A percentile compares a stretch with the other conserved stretches of the same genome.
Evolutionary conservation across 441 rosid species (phyloP).

Genomic region (Syzygium syzygioides): DNA sequence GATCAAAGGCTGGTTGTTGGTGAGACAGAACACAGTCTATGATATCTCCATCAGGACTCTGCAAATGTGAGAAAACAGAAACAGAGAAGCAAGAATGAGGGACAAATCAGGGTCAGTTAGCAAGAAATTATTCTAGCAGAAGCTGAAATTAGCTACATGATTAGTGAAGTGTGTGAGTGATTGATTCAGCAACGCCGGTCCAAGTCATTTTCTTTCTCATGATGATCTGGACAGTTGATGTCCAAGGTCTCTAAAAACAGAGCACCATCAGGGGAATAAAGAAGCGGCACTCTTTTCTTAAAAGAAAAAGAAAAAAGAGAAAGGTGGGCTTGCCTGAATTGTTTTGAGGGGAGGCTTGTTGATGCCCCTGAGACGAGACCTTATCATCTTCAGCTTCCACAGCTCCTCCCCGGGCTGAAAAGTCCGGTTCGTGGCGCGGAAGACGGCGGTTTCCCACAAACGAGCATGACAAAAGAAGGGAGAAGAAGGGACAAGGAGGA

Average conservation of each 20-base stretch:
- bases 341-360: constrained; percentile 89
- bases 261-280: constrained; percentile 1
- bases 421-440: constrained; percentile 38
- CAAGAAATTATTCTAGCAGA: neutral
- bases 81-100: neutral
- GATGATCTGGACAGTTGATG: neutral
- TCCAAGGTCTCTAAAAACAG: neutral
- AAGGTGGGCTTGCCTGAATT: constrained; percentile 48
- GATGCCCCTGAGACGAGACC: constrained; percentile 56
- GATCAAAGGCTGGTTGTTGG: constrained; percentile 89
- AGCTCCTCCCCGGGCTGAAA: constrained; percentile 66
- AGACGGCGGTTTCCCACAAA: constrained; percentile 28
- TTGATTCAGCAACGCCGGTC: neutral
- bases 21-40: constrained; percentile 78
- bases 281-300: neutral
- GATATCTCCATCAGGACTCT: constrained; percentile 90
- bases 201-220: neutral
- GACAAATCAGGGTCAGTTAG: neutral
- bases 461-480: constrained; percentile 28
- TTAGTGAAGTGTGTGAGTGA: neutral
- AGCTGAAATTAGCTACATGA: neutral
- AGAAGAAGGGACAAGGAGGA: constrained; percentile 40
- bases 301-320: neutral
- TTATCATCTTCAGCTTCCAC: constrained; percentile 42
- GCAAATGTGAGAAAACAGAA: constrained; percentile 11